phyloP scores from a whole-genome alignment of 495 filamentous ascomycete genomes.

The Xylaria venustula region DNA sequence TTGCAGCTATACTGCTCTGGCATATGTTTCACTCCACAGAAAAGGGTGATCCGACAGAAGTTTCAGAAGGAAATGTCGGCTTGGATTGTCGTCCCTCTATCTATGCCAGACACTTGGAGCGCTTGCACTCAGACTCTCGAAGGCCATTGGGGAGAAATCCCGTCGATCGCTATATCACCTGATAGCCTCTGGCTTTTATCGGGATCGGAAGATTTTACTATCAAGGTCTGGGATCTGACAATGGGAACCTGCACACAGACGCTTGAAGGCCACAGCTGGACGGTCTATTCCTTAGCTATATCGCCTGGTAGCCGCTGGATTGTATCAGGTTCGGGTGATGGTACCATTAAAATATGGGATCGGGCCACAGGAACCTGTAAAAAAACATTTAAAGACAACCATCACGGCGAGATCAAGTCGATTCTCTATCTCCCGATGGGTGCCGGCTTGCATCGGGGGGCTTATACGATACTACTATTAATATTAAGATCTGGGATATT shows the following conservation, averaged over 20 bases:
- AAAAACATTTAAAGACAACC: not conserved
- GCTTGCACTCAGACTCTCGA: slow-evolving; percentile 19
- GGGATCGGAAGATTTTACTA: not conserved
- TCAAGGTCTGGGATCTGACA: slow-evolving; percentile 9
- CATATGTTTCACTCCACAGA: not conserved
- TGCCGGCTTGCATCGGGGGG: too few relatives aligned
- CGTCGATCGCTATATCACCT: slow-evolving; percentile 12
- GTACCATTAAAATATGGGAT: slow-evolving; percentile 40
- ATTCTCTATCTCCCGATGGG: slow-evolving; percentile 12
- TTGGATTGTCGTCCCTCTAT: not conserved
- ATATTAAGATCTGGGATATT: too few relatives aligned
- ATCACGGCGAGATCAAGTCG: too few relatives aligned
- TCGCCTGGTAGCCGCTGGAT: slow-evolving; percentile 12
- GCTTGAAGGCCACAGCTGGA: not conserved
- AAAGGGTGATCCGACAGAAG: not conserved
- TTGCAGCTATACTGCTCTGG: not conserved
- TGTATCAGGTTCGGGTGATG: slow-evolving; percentile 33
- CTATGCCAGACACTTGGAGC: not conserved
- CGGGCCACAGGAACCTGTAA: not conserved
- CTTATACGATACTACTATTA: too few relatives aligned
- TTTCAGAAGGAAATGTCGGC: not conserved
- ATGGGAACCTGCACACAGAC: not conserved
- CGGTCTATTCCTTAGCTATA: not conserved
- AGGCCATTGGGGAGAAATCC: slow-evolving; percentile 5
- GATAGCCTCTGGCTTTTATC: slow-evolving; percentile 3